phyloP scores from a whole-genome alignment of 2,329 filamentous ascomycete genomes.

The Calonectria pseudoreteaudii region DNA sequence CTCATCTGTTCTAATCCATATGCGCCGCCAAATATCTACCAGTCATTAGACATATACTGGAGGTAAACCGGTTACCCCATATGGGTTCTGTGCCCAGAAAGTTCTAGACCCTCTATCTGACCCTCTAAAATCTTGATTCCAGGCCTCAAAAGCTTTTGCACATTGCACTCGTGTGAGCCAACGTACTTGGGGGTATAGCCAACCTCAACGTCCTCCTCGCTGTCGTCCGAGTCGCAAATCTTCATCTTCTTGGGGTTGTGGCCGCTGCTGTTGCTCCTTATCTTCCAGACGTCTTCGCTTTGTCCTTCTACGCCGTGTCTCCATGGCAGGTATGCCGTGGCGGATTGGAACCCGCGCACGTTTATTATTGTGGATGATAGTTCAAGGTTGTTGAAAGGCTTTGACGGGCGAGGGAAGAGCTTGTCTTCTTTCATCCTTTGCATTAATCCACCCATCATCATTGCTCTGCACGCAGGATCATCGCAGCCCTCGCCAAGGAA shows the following conservation, averaged over 20 bases:
- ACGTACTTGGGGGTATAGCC: not conserved
- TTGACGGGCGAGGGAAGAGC: not conserved
- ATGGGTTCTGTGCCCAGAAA: not conserved
- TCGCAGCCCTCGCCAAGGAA: not conserved
- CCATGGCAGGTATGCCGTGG: not conserved
- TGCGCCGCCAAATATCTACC: not conserved
- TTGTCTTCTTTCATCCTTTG: not conserved
- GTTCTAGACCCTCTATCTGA: not conserved
- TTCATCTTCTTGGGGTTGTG: not conserved
- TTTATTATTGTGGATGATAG: not conserved
- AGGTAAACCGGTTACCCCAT: not conserved
- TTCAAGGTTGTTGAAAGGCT: not conserved
- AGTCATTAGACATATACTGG: not conserved
- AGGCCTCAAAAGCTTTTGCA: slow-evolving; percentile 6
- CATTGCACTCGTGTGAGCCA: not conserved
- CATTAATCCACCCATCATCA: not conserved
- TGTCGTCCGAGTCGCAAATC: not conserved
- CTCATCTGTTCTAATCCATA: not conserved
- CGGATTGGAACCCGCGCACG: not conserved
- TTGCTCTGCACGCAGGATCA: not conserved
- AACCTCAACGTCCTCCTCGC: not conserved
- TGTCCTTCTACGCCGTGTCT: not conserved
- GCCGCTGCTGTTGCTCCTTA: not conserved
- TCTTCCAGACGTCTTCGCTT: not conserved
- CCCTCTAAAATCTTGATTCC: slow-evolving; percentile 1